phyloP scores from a whole-genome alignment of 1,284 basidiomycete species.

The Rhodotorula sp. region DNA sequence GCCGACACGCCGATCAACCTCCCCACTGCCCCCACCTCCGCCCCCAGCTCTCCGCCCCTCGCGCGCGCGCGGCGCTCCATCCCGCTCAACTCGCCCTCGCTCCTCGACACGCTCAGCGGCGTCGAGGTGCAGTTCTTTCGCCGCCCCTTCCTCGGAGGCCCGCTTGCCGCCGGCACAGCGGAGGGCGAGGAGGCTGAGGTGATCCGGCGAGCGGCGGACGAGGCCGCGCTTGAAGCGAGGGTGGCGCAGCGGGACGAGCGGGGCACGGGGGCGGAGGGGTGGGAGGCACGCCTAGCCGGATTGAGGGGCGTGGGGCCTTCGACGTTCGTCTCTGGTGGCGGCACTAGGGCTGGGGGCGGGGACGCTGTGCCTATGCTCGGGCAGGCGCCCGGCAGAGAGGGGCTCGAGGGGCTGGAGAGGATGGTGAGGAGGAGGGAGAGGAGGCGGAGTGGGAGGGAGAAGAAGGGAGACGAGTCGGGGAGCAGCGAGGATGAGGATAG shows the following conservation, averaged over 20 bases:
- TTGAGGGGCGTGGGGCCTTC: not conserved
- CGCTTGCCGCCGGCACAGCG: not conserved
- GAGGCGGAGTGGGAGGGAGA: not conserved
- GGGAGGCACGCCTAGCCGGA: conserved; percentile 8
- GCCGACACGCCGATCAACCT: not conserved
- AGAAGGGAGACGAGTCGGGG: not conserved
- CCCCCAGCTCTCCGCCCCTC: not conserved
- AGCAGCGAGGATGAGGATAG: not conserved
- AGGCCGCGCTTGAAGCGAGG: conserved; percentile 6
- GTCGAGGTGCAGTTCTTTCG: conserved; percentile 27
- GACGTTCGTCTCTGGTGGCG: too few species aligned
- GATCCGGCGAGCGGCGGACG: conserved; percentile 8
- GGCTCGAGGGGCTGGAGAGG: not conserved
- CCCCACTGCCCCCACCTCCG: not conserved
- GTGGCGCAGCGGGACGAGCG: not conserved
- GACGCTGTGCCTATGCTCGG: not conserved
- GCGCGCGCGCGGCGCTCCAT: not conserved
- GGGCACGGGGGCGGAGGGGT: not conserved
- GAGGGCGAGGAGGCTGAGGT: conserved; percentile 19
- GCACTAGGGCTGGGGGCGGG: too few species aligned
- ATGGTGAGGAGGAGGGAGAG: not conserved
- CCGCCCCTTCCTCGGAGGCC: too few species aligned
- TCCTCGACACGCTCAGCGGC: conserved; percentile 18
- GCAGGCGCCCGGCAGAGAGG: not conserved
- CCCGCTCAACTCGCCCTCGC: not conserved